phyloP scores from a whole-genome alignment of 345 rosid genomes.

The Citrus sp. region DNA sequence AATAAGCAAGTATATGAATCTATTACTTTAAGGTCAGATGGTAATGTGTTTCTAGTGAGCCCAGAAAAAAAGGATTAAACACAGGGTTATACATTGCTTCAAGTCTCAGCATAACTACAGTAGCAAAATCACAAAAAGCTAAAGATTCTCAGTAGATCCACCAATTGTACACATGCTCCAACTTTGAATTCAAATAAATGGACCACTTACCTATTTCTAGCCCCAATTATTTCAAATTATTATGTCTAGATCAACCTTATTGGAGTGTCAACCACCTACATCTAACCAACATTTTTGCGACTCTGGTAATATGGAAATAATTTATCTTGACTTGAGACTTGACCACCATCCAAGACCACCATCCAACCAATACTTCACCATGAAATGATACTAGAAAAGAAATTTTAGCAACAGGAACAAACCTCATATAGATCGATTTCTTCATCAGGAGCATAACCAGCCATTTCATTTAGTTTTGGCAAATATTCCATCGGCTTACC shows the following conservation, averaged over 20 bases:
- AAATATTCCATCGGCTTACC: slow-evolving; percentile 56
- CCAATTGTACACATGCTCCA: neutral
- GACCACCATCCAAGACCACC: neutral
- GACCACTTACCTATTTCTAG: neutral
- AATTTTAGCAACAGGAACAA: slow-evolving; percentile 11
- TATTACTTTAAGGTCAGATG: neutral
- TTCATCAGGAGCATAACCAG: slow-evolving; percentile 59
- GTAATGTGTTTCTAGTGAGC: neutral
- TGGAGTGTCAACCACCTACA: neutral
- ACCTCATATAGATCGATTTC: slow-evolving; percentile 78
- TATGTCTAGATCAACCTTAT: neutral
- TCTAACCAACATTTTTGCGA: neutral
- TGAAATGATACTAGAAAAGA: neutral
- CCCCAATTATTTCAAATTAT: neutral
- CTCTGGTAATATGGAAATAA: neutral
- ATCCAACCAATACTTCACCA: neutral
- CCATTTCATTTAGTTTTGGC: slow-evolving; percentile 66
- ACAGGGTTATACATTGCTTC: neutral
- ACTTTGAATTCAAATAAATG: neutral
- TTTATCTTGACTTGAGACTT: neutral
- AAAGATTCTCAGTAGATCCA: neutral
- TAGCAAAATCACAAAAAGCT: neutral
- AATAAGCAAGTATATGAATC: neutral
- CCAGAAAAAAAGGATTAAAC: neutral
- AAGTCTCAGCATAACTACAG: no score